Evolutionary conservation across 371 early-diverging fungal species (phyloP).

Genomic region (Apophysomyces variabilis): DNA sequence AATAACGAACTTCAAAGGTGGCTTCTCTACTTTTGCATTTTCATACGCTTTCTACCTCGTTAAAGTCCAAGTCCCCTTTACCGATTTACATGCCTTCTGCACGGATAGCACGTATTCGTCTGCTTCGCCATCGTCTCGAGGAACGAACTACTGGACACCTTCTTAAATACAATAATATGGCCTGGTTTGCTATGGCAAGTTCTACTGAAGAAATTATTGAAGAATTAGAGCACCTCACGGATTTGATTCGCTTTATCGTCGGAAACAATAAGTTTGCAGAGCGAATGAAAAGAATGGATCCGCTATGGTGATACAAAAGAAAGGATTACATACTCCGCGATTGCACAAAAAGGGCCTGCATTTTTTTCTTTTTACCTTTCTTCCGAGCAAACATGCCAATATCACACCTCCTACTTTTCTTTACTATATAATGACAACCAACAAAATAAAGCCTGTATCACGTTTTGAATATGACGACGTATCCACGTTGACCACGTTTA

Average conservation of each 20-base stretch:
- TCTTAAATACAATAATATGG: conserved; percentile 43
- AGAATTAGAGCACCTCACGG: conserved; percentile 54
- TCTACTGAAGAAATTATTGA: conserved; percentile 62
- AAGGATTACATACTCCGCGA: too few species aligned
- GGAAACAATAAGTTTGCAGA: conserved; percentile 44
- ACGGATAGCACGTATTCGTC: conserved; percentile 51
- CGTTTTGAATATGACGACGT: conserved; percentile 42
- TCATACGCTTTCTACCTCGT: conserved; percentile 54
- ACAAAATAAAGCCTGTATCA: conserved; percentile 18
- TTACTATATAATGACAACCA: background rate
- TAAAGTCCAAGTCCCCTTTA: conserved; percentile 58
- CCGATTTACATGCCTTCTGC: conserved; percentile 65
- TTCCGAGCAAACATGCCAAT: background rate
- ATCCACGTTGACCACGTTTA: conserved; percentile 51
- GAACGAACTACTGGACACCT: conserved; percentile 13
- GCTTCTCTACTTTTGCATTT: conserved; percentile 51
- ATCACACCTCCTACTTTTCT: background rate
- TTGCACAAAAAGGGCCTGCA: too few species aligned
- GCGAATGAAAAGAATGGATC: conserved; percentile 33
- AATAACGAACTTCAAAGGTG: conserved; percentile 23
- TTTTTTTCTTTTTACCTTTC: too few species aligned
- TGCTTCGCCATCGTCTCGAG: conserved; percentile 52
- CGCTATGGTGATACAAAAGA: conserved; percentile 9
- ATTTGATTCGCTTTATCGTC: conserved; percentile 42
- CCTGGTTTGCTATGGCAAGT: conserved; percentile 57